Base-by-base conservation (phyloP, 345 rosid species). In the Salix koriyanagi region DNA sequence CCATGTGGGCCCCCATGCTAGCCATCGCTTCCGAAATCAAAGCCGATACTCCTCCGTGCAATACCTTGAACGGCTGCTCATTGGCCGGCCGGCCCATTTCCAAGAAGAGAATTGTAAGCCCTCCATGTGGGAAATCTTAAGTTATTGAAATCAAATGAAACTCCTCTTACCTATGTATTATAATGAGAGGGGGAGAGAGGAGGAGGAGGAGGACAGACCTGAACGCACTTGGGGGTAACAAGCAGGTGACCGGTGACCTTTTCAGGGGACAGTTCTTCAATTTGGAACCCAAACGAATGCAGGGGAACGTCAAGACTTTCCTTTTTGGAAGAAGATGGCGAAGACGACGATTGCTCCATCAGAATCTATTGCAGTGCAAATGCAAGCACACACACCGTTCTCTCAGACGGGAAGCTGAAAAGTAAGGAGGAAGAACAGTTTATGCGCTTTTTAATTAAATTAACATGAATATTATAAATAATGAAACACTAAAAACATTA, bases 41-140 rank as follows among this genome's bases (percentile, higher is more conserved):
- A 19, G 99, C 99, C 70, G 97, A 96, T 3, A 93, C 94, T 39
- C 98, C 99, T 37, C 98, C 98, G 76, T 93, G 98, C 81, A 96
- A 75, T 76, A 96, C 98, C 87, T 92, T 91, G 86, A 96, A 96
- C 30, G 98, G 97, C 98, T 96, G 89, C 48, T 76, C 6, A 12
- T 9, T 10, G 44, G 4, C 44, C 44, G 44, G 8, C 50, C 25
- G 1, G 9, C 50, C 7, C 14, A 4, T 48, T 56, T 42, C 26
- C 32, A 77, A 39, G 28, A 7, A 25, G 42, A 8, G 9, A 28
- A 34, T 39, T 6, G 15, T 37, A 16, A 18, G 34, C 23, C 7
- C 56, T 30, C 19, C 39, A 12, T 5, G 8, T 14, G 34, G 2
- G 18, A 4, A 13, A 70, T 52, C 7, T 13, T 39, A 71, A 46